These are phyloP conservation scores for Monosporascus sp. DNA, from an alignment of 2,329 filamentous ascomycete genomes.

Conservation along the genomic window DNA sequence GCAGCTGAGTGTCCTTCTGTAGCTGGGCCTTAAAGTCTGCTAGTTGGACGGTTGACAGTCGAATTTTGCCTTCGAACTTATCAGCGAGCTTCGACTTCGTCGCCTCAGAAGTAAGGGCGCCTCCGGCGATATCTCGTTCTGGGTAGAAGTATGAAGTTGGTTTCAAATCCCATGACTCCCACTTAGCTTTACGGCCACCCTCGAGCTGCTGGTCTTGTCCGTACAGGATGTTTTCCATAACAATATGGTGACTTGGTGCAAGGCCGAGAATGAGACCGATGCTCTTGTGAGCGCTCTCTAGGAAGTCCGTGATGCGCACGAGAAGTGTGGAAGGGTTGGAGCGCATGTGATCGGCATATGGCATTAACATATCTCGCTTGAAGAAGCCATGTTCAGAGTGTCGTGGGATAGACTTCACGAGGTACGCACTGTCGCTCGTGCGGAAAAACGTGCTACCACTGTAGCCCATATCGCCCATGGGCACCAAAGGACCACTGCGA, in stretches of 20 bases:
- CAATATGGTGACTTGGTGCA: constrained; percentile 65
- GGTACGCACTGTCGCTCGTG: constrained; percentile 59
- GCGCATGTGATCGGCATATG: constrained; percentile 61
- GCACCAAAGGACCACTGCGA: constrained; percentile 38
- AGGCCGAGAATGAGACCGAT: constrained; percentile 55
- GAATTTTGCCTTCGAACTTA: constrained; percentile 60
- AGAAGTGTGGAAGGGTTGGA: constrained; percentile 55
- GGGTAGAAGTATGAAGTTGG: constrained; percentile 72
- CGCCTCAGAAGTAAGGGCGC: constrained; percentile 55
- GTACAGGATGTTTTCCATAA: constrained; percentile 71
- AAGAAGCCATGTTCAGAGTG: constrained; percentile 68
- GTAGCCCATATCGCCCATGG: constrained; percentile 66
- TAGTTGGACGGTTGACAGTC: constrained; percentile 49
- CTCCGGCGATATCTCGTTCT: constrained; percentile 63
- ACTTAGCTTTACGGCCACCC: constrained; percentile 33
- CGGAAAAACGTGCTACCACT: constrained; percentile 72
- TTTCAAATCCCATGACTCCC: constrained; percentile 72
- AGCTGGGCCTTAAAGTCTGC: constrained; percentile 50
- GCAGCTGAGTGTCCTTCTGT: constrained; percentile 56
- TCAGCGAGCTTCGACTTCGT: constrained; percentile 63
- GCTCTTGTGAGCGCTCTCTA: constrained; percentile 49
- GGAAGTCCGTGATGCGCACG: constrained; percentile 66
- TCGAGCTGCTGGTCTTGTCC: constrained; percentile 44
- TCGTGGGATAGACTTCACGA: constrained; percentile 67
- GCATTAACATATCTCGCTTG: constrained; percentile 56